Percentiles rank a stretch among this genome's conserved stretches.
phyloP scores from a whole-genome alignment of 768 basidiomycete genomes.

The Chalciporus piperatus region DNA sequence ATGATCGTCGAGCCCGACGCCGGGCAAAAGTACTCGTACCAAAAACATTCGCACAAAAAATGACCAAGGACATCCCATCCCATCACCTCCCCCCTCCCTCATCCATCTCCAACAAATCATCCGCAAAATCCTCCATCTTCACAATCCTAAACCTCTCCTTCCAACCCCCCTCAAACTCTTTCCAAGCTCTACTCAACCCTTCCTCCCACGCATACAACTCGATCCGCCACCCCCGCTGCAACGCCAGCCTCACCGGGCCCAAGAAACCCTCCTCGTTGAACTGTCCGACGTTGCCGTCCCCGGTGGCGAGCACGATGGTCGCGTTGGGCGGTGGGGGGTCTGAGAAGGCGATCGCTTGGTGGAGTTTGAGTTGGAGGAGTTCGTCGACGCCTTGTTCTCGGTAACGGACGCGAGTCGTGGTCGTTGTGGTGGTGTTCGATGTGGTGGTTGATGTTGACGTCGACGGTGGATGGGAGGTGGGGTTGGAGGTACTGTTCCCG shows the following conservation, averaged over 20 bases:
- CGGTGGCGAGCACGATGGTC: conserved; percentile 90
- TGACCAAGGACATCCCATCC: no score
- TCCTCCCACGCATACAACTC: conserved; percentile 93
- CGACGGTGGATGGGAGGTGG: no score
- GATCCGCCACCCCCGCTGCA: conserved; percentile 91
- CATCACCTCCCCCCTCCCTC: background rate
- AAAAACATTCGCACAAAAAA: background rate
- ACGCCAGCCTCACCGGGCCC: conserved; percentile 79
- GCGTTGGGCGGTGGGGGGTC: conserved; percentile 62
- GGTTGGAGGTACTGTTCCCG: conserved; percentile 11
- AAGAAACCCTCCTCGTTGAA: conserved; percentile 93
- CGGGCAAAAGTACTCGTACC: no score
- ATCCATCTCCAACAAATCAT: conserved; percentile 49
- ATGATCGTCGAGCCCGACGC: background rate
- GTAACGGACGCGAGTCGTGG: conserved; percentile 51
- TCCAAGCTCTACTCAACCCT: conserved; percentile 77
- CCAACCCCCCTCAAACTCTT: conserved; percentile 54
- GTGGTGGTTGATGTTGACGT: no score
- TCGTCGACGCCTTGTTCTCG: conserved; percentile 96
- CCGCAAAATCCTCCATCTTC: conserved; percentile 66
- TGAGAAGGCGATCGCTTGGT: conserved; percentile 75
- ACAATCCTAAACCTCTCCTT: conserved; percentile 51
- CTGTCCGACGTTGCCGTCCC: conserved; percentile 89
- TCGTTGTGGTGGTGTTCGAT: background rate
- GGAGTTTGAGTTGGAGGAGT: conserved; percentile 86